Evolutionary conservation across 1,139 yeast species (phyloP), one percentile per base, ranked within the genome.

Genomic region (Suhomyces atakaporum): DNA sequence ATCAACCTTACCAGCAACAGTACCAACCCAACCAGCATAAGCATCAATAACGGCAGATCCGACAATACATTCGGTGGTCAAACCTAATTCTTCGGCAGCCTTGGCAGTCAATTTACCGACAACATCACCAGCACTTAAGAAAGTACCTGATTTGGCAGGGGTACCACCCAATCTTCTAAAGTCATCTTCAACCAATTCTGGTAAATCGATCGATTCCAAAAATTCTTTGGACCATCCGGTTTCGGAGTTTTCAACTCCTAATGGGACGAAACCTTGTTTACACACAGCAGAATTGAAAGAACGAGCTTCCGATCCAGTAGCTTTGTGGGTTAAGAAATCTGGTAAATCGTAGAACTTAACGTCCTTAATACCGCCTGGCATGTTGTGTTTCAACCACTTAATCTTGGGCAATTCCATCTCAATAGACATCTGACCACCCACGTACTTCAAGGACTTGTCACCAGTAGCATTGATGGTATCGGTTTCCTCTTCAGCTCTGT

Each of bases 321-420:
- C 96, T 57, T 79, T 83, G 64, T 84, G 95, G 16, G 97, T 90
- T 54, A 92, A 72, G 60, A 69, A 92, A 62, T 92, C 98, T 3
- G 96, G 86, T 51, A 92, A 75, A 59, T 92, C 98, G 58, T 88
- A 90, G 60, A 92, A 92, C 63, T 87, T 85, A 59, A 89, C 81
- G 44, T 76, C 68, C 6, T 69, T 63, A 54, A 90, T 76, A 16
- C 79, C 80, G 20, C 69, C 66, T 2, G 95, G 88, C 69, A 89
- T 69, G 60, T 92, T 74, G 60, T 86, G 85, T 62, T 92, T 90
- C 56, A 92, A 74, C 98, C 98, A 92, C 63, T 87, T 85, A 65
- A 89, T 90, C 64, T 92, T 92, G 44, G 98, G 98, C 50, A 92
- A 74, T 58, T 92, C 97, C 97, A 90, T 90, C 63, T 92, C 98